These are phyloP conservation scores for Scutellaria barbata DNA, from an alignment of 257 asterid genomes.

Conservation along the genomic window DNA sequence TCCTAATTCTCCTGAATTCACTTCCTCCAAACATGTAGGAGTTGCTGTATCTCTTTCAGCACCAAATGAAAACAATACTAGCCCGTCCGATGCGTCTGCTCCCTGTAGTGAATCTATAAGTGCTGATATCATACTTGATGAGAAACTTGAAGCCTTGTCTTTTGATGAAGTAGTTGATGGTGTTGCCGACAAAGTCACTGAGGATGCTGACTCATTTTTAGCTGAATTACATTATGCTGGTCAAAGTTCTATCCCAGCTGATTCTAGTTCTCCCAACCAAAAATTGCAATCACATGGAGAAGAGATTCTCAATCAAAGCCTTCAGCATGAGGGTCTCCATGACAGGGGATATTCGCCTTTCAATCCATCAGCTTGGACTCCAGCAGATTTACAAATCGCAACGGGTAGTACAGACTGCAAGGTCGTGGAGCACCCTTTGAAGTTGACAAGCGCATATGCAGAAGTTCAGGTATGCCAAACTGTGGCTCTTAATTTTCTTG, in stretches of 20 bases:
- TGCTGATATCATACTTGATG: conserved; percentile 44
- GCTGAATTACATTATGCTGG: conserved; percentile 54
- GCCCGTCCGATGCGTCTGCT: conserved; percentile 31
- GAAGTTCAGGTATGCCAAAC: conserved; percentile 69
- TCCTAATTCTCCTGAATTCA: conserved; percentile 30
- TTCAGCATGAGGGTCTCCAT: conserved; percentile 34
- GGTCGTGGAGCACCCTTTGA: conserved; percentile 73
- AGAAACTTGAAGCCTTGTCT: conserved; percentile 49
- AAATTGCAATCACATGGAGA: conserved; percentile 30
- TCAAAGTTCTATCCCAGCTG: conserved; percentile 43
- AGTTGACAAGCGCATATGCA: conserved; percentile 72
- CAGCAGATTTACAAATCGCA: conserved; percentile 73
- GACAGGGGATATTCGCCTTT: conserved; percentile 35
- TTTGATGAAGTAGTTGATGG: conserved; percentile 46
- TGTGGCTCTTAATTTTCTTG: conserved; percentile 23
- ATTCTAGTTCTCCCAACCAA: conserved; percentile 37
- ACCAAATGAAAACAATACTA: conserved; percentile 32
- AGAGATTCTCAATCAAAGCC: conserved; percentile 39
- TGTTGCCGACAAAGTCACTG: conserved; percentile 37
- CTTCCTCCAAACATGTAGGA: conserved; percentile 29
- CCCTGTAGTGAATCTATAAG: conserved; percentile 31
- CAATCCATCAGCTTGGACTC: conserved; percentile 79
- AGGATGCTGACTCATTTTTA: conserved; percentile 49
- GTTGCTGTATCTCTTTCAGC: conserved; percentile 38
- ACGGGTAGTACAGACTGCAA: conserved; percentile 72